phyloP scores from a whole-genome alignment of 2,329 filamentous ascomycete genomes.

The Botryotinia convoluta region DNA sequence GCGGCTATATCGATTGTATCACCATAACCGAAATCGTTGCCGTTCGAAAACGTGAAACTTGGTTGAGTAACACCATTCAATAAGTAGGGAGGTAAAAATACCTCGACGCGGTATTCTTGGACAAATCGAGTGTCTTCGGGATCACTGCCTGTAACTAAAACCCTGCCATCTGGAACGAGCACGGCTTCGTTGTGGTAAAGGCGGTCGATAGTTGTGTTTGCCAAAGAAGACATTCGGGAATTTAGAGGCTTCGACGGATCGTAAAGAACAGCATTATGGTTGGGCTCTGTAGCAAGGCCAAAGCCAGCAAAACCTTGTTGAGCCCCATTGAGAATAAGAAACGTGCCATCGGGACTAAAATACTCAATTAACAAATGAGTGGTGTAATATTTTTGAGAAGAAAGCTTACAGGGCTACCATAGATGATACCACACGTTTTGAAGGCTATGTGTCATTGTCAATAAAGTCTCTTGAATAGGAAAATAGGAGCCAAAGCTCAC shows the following conservation, averaged over 20 bases:
- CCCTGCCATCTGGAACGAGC: constrained; percentile 59
- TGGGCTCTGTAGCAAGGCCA: constrained; percentile 54
- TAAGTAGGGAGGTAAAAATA: constrained; percentile 62
- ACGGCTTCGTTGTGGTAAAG: constrained; percentile 65
- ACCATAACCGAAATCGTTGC: constrained; percentile 16
- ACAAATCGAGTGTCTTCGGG: constrained; percentile 36
- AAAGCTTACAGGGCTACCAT: constrained; percentile 51
- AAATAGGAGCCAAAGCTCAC: constrained; percentile 19
- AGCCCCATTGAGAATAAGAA: constrained; percentile 61
- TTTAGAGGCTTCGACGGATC: constrained; percentile 54
- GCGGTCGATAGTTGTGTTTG: constrained; percentile 61
- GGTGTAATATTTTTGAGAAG: no score
- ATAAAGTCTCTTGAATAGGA: background rate
- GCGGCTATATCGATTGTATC: constrained; percentile 4
- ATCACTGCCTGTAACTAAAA: constrained; percentile 54
- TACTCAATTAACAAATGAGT: background rate
- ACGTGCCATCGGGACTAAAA: constrained; percentile 57
- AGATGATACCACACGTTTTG: constrained; percentile 58
- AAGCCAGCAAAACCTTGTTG: constrained; percentile 60
- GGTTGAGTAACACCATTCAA: constrained; percentile 50
- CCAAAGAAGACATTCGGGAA: constrained; percentile 59
- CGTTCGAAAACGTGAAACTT: constrained; percentile 48
- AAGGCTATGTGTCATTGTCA: constrained; percentile 41
- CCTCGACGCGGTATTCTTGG: constrained; percentile 59
- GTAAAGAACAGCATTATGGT: constrained; percentile 60